Conservation (phyloP, 805 yeast species). For the Kazachstania taianensis region DNA sequence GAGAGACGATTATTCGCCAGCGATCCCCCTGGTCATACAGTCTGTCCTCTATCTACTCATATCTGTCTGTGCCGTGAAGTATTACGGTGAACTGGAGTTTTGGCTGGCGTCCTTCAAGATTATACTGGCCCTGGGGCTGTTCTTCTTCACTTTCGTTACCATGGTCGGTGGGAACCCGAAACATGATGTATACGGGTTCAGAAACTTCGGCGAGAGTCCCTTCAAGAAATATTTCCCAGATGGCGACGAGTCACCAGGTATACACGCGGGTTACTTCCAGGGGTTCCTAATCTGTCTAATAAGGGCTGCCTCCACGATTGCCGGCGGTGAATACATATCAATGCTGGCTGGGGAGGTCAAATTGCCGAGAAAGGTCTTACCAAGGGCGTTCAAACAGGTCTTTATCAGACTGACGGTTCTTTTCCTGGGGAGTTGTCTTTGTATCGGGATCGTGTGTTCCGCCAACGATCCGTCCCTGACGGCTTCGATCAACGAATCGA, state of each 20-base stretch:
- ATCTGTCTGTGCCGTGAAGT: conserved; percentile 61
- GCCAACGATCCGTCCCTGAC: conserved; percentile 53
- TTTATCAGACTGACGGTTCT: conserved; percentile 57
- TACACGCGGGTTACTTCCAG: conserved; percentile 46
- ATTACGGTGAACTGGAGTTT: conserved; percentile 77
- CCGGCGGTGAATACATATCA: conserved; percentile 79
- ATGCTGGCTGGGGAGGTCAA: conserved; percentile 79
- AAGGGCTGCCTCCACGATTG: conserved; percentile 68
- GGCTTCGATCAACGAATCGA: conserved; percentile 46
- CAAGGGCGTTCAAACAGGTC: conserved; percentile 71
- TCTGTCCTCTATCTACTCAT: conserved; percentile 51
- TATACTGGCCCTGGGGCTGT: conserved; percentile 61
- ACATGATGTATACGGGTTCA: conserved; percentile 51
- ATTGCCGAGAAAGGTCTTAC: conserved; percentile 60
- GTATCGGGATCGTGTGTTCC: conserved; percentile 70
- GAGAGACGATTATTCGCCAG: conserved; percentile 69
- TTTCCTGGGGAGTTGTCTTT: conserved; percentile 63
- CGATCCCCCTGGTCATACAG: conserved; percentile 56
- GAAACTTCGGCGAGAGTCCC: conserved; percentile 45
- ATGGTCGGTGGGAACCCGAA: conserved; percentile 85
- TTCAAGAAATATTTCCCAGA: conserved; percentile 45
- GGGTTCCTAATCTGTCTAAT: conserved; percentile 63
- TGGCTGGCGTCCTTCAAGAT: conserved; percentile 69
- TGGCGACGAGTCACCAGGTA: conserved; percentile 29
- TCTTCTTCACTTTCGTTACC: conserved; percentile 64